phyloP scores from a whole-genome alignment of 106 monocot genomes.

The Phalaenopsis equestris region DNA sequence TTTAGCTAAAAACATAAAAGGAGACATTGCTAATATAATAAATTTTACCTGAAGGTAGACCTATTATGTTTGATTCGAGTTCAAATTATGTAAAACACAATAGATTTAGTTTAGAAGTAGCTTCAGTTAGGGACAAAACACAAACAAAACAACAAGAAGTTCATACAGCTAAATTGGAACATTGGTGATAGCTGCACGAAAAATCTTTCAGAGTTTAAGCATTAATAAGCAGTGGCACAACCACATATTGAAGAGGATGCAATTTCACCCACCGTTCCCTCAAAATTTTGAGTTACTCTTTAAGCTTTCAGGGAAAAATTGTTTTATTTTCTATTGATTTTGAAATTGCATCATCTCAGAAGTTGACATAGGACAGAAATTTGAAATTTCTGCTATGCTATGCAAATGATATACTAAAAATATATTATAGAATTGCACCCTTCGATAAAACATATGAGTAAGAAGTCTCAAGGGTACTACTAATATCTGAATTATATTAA shows the following conservation, averaged over 20 bases:
- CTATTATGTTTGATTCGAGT: not conserved
- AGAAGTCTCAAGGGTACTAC: slow-evolving; percentile 19
- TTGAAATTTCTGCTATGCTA: slow-evolving; percentile 10
- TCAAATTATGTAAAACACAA: not conserved
- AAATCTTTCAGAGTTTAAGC: not conserved
- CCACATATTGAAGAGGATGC: too few relatives aligned
- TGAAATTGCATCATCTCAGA: not conserved
- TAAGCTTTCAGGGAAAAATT: too few relatives aligned
- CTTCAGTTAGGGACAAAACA: not conserved
- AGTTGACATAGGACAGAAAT: slow-evolving; percentile 3
- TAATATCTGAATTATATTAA: slow-evolving; percentile 22
- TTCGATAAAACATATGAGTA: slow-evolving; percentile 33
- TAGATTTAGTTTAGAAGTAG: not conserved
- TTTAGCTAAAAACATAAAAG: not conserved
- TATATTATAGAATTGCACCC: slow-evolving; percentile 19
- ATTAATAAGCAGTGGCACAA: not conserved
- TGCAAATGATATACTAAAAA: not conserved
- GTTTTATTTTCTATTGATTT: too few relatives aligned
- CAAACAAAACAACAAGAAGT: not conserved
- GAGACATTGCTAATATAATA: not conserved
- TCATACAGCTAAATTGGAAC: not conserved
- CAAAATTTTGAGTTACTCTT: too few relatives aligned
- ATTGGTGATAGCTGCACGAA: not conserved
- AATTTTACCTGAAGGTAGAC: not conserved
- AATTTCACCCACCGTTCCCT: too few relatives aligned